These are phyloP conservation scores for Wickerhamiella musiphila DNA, from an alignment of 805 yeast species.

Conservation along the genomic window DNA sequence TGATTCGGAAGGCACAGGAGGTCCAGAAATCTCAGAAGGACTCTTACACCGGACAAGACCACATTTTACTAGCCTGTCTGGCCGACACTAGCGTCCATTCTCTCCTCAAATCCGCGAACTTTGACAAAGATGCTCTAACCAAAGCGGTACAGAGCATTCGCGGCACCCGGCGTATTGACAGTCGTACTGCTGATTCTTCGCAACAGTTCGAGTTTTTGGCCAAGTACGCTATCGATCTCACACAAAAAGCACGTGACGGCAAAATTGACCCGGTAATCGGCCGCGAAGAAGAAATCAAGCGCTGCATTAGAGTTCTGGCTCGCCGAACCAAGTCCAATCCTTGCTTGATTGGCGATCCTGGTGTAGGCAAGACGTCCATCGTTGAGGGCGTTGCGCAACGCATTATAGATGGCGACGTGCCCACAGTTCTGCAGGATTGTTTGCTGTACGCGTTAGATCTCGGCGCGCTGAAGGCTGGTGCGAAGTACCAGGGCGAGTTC, in stretches of 20 bases:
- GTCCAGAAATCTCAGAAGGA: slow-evolving; percentile 81
- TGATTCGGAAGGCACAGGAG: slow-evolving; percentile 57
- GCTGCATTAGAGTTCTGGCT: slow-evolving; percentile 88
- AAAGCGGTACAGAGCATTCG: slow-evolving; percentile 65
- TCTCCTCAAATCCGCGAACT: slow-evolving; percentile 47
- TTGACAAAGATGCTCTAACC: slow-evolving; percentile 55
- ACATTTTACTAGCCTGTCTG: slow-evolving; percentile 64
- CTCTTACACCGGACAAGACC: slow-evolving; percentile 85
- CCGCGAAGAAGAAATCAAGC: slow-evolving; percentile 93
- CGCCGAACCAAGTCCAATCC: slow-evolving; percentile 95
- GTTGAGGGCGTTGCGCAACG: slow-evolving; percentile 98
- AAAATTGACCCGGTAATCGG: slow-evolving; percentile 97
- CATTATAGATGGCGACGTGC: slow-evolving; percentile 89
- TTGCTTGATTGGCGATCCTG: slow-evolving; percentile 94
- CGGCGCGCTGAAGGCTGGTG: slow-evolving; percentile 97
- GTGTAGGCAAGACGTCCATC: slow-evolving; percentile 97
- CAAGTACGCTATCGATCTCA: slow-evolving; percentile 86
- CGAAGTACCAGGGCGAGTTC: slow-evolving; percentile 95
- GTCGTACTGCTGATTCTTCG: slow-evolving; percentile 85
- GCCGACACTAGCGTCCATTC: slow-evolving; percentile 59
- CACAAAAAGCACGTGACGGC: slow-evolving; percentile 85
- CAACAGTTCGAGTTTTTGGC: slow-evolving; percentile 64
- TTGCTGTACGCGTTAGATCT: slow-evolving; percentile 76
- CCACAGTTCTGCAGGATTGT: slow-evolving; percentile 65
- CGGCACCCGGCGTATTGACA: slow-evolving; percentile 82